Conservation (phyloP, 1,139 yeast genomes). For the Pichiaceae sp. region DNA sequence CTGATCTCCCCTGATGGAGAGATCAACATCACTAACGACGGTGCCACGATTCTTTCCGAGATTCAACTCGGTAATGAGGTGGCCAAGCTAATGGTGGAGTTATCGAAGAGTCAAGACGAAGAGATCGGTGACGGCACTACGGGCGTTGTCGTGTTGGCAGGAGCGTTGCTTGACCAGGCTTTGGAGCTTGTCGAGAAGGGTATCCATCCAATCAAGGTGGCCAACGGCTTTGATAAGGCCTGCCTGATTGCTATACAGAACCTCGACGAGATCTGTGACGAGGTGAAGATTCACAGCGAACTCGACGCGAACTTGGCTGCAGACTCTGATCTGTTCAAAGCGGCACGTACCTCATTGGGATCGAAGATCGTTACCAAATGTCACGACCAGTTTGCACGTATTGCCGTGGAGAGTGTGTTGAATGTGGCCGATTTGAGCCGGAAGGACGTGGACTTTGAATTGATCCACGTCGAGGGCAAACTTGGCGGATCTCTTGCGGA, state of each 20-base stretch:
- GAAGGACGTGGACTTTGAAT: constrained; percentile 92
- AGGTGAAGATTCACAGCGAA: constrained; percentile 31
- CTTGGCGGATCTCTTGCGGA: constrained; percentile 92
- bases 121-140: constrained; percentile 99
- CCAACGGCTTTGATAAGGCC: constrained; percentile 96
- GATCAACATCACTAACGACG: constrained; percentile 95
- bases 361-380: constrained; percentile 92
- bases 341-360: constrained; percentile 92
- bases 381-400: constrained; percentile 87
- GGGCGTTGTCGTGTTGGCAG: constrained; percentile 95
- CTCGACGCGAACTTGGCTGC: constrained; percentile 38
- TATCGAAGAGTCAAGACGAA: constrained; percentile 94
- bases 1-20: constrained; percentile 92
- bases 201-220: constrained; percentile 93
- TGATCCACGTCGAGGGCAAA: constrained; percentile 91
- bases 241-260: constrained; percentile 81
- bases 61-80: constrained; percentile 96
- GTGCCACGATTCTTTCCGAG: constrained; percentile 92
- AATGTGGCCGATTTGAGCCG: constrained; percentile 89
- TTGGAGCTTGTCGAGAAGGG: constrained; percentile 91
- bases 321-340: constrained; percentile 59
- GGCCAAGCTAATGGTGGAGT: constrained; percentile 89
- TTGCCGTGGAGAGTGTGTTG: constrained; percentile 95
- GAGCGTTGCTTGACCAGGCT: constrained; percentile 92
- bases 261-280: constrained; percentile 68